Evolutionary conservation across 1,139 yeast species (phyloP).

Genomic region (Hyphopichia wangnamkhiaoensis): DNA sequence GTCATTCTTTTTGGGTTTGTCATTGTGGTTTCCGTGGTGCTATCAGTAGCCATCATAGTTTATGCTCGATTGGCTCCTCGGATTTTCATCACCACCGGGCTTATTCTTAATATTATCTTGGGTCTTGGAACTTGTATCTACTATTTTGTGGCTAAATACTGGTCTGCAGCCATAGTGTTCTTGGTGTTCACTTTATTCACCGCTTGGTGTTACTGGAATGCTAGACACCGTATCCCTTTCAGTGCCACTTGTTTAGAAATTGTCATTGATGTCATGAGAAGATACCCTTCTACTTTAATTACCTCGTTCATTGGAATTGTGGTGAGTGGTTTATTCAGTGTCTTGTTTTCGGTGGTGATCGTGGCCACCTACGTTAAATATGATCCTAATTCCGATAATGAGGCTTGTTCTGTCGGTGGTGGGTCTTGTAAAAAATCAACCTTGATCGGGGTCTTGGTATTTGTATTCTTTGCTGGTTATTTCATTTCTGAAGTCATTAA

Average conservation of each 20-base stretch:
- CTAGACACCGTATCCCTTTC: constrained; percentile 68
- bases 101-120: constrained; percentile 63
- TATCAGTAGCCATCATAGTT: constrained; percentile 56
- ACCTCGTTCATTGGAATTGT: constrained; percentile 68
- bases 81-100: constrained; percentile 68
- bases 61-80: constrained; percentile 67
- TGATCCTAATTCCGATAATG: constrained; percentile 41
- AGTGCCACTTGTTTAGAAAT: constrained; percentile 74
- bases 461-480: constrained; percentile 82
- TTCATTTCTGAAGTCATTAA: constrained; percentile 83
- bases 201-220: constrained; percentile 73
- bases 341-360: constrained; percentile 65
- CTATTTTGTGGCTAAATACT: constrained; percentile 63
- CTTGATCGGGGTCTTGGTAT: constrained; percentile 66
- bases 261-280: constrained; percentile 73
- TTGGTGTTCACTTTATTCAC: constrained; percentile 62
- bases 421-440: constrained; percentile 69
- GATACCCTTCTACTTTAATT: constrained; percentile 67
- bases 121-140: constrained; percentile 78
- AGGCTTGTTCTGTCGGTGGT: constrained; percentile 49
- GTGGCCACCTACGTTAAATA: constrained; percentile 78
- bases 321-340: constrained; percentile 62
- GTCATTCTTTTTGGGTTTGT: constrained; percentile 70
- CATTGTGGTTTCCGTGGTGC: constrained; percentile 58
- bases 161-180: constrained; percentile 79